These are phyloP conservation scores for Scheffersomyces titani DNA, from an alignment of 1,139 yeast species.

Conservation along the genomic window DNA sequence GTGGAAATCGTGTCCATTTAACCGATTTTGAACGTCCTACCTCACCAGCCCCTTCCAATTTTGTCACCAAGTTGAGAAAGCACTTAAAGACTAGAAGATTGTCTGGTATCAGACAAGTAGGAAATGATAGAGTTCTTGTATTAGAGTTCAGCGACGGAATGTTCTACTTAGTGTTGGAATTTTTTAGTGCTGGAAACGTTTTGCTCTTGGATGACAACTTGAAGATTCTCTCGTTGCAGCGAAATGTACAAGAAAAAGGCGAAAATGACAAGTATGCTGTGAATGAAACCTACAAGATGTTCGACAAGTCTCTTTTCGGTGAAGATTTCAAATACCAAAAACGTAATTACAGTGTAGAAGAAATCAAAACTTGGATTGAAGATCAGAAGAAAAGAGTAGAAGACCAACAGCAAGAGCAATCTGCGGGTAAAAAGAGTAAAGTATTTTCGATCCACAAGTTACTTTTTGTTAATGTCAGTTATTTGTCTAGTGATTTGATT, in stretches of 20 bases:
- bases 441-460: constrained; percentile 69
- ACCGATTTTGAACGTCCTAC: constrained; percentile 82
- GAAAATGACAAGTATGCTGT: constrained; percentile 65
- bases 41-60: constrained; percentile 79
- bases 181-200: constrained; percentile 93
- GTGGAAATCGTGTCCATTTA: constrained; percentile 79
- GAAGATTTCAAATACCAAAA: constrained; percentile 17
- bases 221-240: constrained; percentile 71
- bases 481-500: constrained; percentile 76
- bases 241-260: constrained; percentile 75
- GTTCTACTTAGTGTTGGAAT: constrained; percentile 79
- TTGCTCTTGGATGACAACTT: constrained; percentile 68
- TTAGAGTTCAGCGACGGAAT: constrained; percentile 80
- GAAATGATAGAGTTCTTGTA: constrained; percentile 77
- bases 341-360: constrained; percentile 28
- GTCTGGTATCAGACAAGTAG: constrained; percentile 70
- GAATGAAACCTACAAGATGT: constrained; percentile 66
- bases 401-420: constrained; percentile 5
- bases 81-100: constrained; percentile 81
- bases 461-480: constrained; percentile 67
- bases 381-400: constrained; percentile 33
- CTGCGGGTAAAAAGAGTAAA: constrained; percentile 37
- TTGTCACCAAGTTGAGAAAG: constrained; percentile 82
- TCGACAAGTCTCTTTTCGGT: constrained; percentile 51
- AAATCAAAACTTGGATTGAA: constrained; percentile 52